Conservation (phyloP, 2,329 filamentous ascomycete species). For the Neurospora sp. region DNA sequence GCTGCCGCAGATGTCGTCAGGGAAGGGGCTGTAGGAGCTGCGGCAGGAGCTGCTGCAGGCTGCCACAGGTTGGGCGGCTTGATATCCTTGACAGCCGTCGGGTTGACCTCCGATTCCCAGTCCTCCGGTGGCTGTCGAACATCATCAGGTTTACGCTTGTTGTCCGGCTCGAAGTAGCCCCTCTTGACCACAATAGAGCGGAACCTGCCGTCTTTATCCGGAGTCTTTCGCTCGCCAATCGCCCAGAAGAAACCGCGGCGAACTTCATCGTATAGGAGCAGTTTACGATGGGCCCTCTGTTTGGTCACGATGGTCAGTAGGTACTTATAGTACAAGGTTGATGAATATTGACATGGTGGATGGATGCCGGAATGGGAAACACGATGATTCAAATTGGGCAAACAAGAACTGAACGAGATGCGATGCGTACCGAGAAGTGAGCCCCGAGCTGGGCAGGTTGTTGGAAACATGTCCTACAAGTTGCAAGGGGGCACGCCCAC, state of each 20-base stretch:
- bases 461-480: no score
- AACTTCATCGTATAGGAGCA: conserved; percentile 12
- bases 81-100: background rate
- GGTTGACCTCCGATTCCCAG: background rate
- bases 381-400: no score
- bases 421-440: background rate
- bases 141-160: background rate
- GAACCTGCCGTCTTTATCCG: conserved; percentile 6
- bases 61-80: background rate
- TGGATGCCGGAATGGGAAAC: no score
- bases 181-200: conserved; percentile 11
- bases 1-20: background rate
- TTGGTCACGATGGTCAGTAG: no score
- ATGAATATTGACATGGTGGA: no score
- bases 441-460: background rate
- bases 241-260: conserved; percentile 7
- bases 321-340: no score
- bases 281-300: conserved; percentile 9
- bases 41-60: background rate
- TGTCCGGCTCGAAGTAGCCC: no score
- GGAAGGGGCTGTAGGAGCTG: no score
- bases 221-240: conserved; percentile 5
- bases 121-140: background rate
- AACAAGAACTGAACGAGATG: background rate
- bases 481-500: no score